Conservation (phyloP, 31 red algal genomes). For the Asparagopsis taxiformis region DNA sequence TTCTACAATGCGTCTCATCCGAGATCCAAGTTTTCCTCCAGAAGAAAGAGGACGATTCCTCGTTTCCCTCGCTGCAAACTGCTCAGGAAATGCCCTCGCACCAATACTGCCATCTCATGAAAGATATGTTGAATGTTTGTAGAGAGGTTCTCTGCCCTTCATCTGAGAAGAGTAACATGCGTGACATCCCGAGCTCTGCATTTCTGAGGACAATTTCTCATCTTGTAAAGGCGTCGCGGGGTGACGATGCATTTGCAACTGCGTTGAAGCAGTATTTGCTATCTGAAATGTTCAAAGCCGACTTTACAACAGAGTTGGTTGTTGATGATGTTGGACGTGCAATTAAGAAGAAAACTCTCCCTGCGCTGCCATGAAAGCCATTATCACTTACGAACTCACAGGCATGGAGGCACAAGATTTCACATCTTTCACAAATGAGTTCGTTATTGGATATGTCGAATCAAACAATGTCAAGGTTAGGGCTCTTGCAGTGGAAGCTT, state of each 20-base stretch:
- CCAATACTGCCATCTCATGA: conserved; percentile 23
- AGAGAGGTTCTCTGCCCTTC: conserved; percentile 35
- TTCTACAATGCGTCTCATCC: conserved; percentile 43
- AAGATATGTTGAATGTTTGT: conserved; percentile 60
- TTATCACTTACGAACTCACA: conserved; percentile 39
- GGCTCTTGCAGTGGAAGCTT: conserved; percentile 23
- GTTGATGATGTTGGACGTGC: conserved; percentile 32
- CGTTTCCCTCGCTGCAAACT: conserved; percentile 61
- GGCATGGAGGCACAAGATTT: conserved; percentile 38
- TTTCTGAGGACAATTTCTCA: conserved; percentile 36
- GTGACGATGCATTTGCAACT: conserved; percentile 35
- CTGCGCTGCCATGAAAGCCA: conserved; percentile 55
- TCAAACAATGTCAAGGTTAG: conserved; percentile 48
- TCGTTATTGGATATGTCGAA: conserved; percentile 46
- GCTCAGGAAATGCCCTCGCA: conserved; percentile 48
- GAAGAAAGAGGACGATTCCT: conserved; percentile 63
- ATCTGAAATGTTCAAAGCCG: conserved; percentile 26
- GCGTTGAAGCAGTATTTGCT: conserved; percentile 29
- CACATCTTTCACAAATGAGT: conserved; percentile 25
- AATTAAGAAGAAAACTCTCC: conserved; percentile 59
- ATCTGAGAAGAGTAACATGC: background rate
- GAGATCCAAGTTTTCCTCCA: conserved; percentile 19
- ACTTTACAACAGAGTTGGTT: conserved; percentile 53
- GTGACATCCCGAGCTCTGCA: conserved; percentile 12
- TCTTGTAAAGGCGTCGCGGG: conserved; percentile 28